Base-by-base conservation (phyloP, 345 rosid genomes). In the Euphorbia peplus region DNA sequence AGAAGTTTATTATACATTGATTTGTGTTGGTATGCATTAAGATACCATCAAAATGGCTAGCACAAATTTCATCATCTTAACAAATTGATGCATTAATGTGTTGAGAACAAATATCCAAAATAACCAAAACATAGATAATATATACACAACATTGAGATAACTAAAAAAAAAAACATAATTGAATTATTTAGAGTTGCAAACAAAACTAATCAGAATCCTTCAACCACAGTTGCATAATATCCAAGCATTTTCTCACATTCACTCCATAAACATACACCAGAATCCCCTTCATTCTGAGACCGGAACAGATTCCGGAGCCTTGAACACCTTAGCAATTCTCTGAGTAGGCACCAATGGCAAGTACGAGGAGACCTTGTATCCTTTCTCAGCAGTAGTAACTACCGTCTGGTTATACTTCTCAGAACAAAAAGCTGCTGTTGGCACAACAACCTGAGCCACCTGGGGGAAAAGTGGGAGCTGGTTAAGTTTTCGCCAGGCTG, bases 401-500 rank as follows among this genome's bases (percentile, higher is more conserved):
- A 92, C 97, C 0, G 90, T 87, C 52, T 86, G 75, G 68, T 95
- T 95, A 79, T 95, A 95, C 80, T 82, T 92, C 69, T 90, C 92
- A 1, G 88, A 80, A 71, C 88, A 95, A 72, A 70, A 88, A 7
- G 98, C 88, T 0, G 98, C 96, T 0, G 98, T 75, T 3, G 98
- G 98, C 50, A 92, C 77, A 25, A 84, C 82, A 0, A 88, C 90
- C 41, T 86, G 86, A 19, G 96, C 91, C 32, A 88, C 83, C n/a
- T 73, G 84, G 35, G 97, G 98, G 81, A 95, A 81, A 12, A 92
- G 85, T 8, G 98, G 98, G 21, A 95, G 83, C 68, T 81, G 84
- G 72, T 90, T 87, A 59, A 95, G 83, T 72, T 73, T 90, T 76
- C 78, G 88, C 99, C 97, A 95, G 14, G 93, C 84, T 1, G 91